Evolutionary conservation across 1,284 basidiomycete genomes (phyloP).

Genomic region (Stygiomarasmius scandens): DNA sequence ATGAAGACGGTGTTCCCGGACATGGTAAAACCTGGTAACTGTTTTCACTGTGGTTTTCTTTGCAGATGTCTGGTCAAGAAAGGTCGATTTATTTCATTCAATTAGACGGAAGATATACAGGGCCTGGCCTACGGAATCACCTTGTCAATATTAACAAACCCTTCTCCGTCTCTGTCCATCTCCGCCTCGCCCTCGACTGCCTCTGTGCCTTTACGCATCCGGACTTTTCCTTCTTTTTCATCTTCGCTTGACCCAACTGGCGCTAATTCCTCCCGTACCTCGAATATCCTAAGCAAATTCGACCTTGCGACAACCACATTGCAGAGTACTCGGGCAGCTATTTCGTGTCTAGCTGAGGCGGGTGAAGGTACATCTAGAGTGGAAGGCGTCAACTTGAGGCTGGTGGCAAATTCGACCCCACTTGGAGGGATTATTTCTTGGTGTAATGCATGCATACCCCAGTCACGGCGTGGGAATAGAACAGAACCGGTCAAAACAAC

Average conservation of each 20-base stretch:
- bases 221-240: slow-evolving; percentile 52
- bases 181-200: slow-evolving; percentile 75
- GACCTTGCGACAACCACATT: slow-evolving; percentile 88
- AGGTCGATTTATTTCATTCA: slow-evolving; percentile 3
- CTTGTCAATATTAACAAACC: slow-evolving; percentile 79
- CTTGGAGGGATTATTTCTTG: slow-evolving; percentile 87
- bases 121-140: slow-evolving; percentile 51
- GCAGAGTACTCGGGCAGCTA: slow-evolving; percentile 57
- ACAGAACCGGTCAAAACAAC: too few relatives aligned
- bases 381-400: slow-evolving; percentile 77
- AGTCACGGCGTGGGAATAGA: too few relatives aligned
- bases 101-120: slow-evolving; percentile 7
- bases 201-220: slow-evolving; percentile 61
- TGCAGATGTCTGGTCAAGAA: slow-evolving; percentile 47
- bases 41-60: slow-evolving; percentile 50
- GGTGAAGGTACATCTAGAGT: slow-evolving; percentile 46
- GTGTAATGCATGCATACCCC: slow-evolving; percentile 84
- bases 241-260: slow-evolving; percentile 55
- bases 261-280: slow-evolving; percentile 72
- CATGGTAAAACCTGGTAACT: slow-evolving; percentile 70
- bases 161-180: slow-evolving; percentile 78
- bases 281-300: slow-evolving; percentile 81
- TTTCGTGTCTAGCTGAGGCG: slow-evolving; percentile 42
- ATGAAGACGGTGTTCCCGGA: slow-evolving; percentile 84
- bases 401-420: slow-evolving; percentile 83